Percentiles rank a stretch among this genome's conserved stretches.
Conservation (phyloP, 345 rosid species). For the Erysimum cheiranthoides region DNA sequence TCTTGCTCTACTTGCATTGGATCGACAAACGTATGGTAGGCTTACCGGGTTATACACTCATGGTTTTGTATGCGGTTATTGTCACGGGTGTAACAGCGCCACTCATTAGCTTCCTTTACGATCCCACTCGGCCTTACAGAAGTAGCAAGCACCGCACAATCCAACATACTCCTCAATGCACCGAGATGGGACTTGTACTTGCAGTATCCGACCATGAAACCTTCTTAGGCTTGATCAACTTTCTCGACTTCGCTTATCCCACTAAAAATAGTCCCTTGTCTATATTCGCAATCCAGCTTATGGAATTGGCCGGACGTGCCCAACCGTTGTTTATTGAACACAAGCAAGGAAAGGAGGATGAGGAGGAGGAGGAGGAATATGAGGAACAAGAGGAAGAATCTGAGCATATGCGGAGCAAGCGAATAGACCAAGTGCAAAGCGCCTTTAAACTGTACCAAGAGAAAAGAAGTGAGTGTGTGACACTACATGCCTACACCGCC, state of each 20-base stretch:
- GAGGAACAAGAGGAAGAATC: conserved; percentile 16
- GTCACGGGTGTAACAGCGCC: conserved; percentile 53
- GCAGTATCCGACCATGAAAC: conserved; percentile 55
- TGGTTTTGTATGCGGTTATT: conserved; percentile 49
- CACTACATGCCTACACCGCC: conserved; percentile 54
- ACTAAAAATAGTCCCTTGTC: conserved; percentile 49
- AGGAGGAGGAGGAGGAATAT: background rate
- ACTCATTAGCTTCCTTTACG: conserved; percentile 62
- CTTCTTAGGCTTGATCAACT: conserved; percentile 53
- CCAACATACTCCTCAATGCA: conserved; percentile 62
- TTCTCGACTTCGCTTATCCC: conserved; percentile 66
- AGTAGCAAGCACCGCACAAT: conserved; percentile 71
- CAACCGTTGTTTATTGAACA: conserved; percentile 61
- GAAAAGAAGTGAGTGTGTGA: conserved; percentile 44
- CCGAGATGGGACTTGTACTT: conserved; percentile 54
- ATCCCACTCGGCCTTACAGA: conserved; percentile 74
- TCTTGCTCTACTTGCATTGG: conserved; percentile 61
- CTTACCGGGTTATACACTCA: conserved; percentile 50
- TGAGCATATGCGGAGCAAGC: conserved; percentile 5
- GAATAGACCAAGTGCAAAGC: conserved; percentile 46
- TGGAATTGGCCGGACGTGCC: conserved; percentile 65
- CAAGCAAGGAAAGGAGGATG: conserved; percentile 22
- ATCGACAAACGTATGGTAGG: conserved; percentile 57
- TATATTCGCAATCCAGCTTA: conserved; percentile 61
- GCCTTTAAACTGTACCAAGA: conserved; percentile 57